phyloP scores from a whole-genome alignment of 208 protist genomes.

The Herpetomonas tarakana region DNA sequence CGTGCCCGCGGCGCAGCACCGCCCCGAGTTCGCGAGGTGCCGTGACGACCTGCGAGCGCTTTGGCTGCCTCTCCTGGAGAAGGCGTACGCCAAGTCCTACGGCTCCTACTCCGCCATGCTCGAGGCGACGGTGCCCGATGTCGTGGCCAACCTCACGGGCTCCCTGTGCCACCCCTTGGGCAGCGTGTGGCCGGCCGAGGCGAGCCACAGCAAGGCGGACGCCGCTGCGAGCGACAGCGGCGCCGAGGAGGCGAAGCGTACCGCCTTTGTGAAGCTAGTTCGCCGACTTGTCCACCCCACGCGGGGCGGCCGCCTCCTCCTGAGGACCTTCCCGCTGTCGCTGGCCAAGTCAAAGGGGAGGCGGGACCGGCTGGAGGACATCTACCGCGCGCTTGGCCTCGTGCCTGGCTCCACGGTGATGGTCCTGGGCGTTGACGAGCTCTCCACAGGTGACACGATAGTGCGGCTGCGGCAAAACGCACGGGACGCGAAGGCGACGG shows the following conservation, averaged over 20 bases:
- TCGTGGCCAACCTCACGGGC: conserved; percentile 40
- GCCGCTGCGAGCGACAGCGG: conserved; percentile 15
- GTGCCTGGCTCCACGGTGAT: conserved; percentile 17
- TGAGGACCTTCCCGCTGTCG: conserved; percentile 9
- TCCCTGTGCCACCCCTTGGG: conserved; percentile 26
- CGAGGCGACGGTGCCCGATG: conserved; percentile 31
- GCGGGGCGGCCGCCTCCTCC: conserved; percentile 16
- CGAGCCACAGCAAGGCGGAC: background rate
- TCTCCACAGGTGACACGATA: conserved; percentile 13
- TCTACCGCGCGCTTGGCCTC: conserved; percentile 42
- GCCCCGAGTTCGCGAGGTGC: conserved; percentile 31
- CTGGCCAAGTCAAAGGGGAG: conserved; percentile 16
- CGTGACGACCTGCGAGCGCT: conserved; percentile 34
- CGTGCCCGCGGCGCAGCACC: conserved; percentile 24
- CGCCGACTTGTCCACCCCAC: conserved; percentile 1
- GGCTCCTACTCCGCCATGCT: conserved; percentile 60
- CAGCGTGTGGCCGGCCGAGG: conserved; percentile 16
- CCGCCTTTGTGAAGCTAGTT: conserved; percentile 25
- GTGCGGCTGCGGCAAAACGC: conserved; percentile 27
- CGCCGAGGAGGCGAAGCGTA: conserved; percentile 11
- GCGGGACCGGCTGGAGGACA: conserved; percentile 17
- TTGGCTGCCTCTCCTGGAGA: conserved; percentile 66
- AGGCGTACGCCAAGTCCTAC: too few relatives aligned
- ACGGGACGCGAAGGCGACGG: conserved; percentile 20
- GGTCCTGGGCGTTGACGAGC: conserved; percentile 28